Conservation (phyloP, 1,284 basidiomycete species). For the Abortiporus biennis region DNA sequence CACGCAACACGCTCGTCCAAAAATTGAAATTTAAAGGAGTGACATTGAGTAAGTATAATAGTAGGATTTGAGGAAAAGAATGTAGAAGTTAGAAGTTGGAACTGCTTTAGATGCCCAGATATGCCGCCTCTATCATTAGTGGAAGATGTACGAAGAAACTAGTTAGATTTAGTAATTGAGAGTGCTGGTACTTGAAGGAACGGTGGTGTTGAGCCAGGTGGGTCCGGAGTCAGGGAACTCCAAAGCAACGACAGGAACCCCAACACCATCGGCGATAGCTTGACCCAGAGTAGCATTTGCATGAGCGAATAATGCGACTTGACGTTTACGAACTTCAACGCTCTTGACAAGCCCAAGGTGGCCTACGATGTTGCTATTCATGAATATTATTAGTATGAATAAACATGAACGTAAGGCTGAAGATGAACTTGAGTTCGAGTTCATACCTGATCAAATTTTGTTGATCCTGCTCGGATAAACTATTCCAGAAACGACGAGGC, state of each 20-base stretch:
- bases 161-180: slow-evolving; percentile 12
- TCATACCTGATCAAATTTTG: slow-evolving; percentile 29
- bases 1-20: no score
- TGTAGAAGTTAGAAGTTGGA: no score
- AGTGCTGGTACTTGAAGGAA: slow-evolving; percentile 15
- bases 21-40: no score
- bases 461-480: slow-evolving; percentile 31
- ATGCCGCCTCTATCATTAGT: no score
- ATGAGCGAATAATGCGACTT: slow-evolving; percentile 29
- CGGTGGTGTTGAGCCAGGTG: slow-evolving; percentile 23
- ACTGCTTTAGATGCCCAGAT: no score
- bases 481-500: slow-evolving; percentile 33
- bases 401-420: background rate
- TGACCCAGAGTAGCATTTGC: slow-evolving; percentile 28
- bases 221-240: slow-evolving; percentile 18
- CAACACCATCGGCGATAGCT: slow-evolving; percentile 29
- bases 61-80: no score
- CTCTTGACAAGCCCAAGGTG: slow-evolving; percentile 28
- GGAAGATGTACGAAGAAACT: no score
- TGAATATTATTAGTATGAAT: background rate
- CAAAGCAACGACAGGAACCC: slow-evolving; percentile 14
- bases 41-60: no score
- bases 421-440: background rate
- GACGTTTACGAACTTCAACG: slow-evolving; percentile 24
- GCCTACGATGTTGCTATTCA: slow-evolving; percentile 30